Evolutionary conservation across 192 early-diverging fungal species (phyloP), one percentile per base, ranked within the genome.

Genomic region (Gryganskiella cystojenkinii): DNA sequence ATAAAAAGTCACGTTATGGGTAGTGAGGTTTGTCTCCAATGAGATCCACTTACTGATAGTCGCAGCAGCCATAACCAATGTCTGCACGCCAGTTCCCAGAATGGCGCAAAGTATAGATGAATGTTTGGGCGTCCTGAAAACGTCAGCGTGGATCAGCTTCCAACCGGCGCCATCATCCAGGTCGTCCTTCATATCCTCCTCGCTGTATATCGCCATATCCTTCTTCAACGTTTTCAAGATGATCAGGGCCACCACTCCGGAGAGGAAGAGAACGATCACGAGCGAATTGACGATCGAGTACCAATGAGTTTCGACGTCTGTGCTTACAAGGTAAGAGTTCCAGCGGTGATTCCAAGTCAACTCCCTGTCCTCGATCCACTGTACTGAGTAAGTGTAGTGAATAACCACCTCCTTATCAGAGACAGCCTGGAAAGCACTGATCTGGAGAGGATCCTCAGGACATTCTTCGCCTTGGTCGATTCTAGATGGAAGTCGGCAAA

Each of bases 131-230:
- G 90, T 79, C 22, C 92, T 80, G 67, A 94, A 94, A 3, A 94
- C 92, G 74, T 94, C 92, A 17, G 89, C 89, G 35, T 92, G 90
- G 34, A 94, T 79, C 40, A 94, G 80, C 62, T 91, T 91, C 92
- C 92, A 94, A 5, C 92, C 91, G n/a, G 81, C 61, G 13, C 84
- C 85, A 25, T 94, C 91, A 45, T 92, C 91, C 30, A 89, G 85
- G 7, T 90, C 91, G 11, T 90, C 91, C 64, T 82, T 82, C 69
- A 81, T 73, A 8, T 84, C 82, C 34, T 79, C 76, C 37, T 85
- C 84, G 42, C 75, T 86, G 37, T 83, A 67, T 31, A 80, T 80
- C 4, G 80, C 46, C 22, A 87, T 62, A 49, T 94, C 93, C 55
- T 87, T 88, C 63, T 83, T 86, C 8, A 89, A 71, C 30, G 91